Evolutionary conservation across 495 filamentous ascomycete genomes (phyloP), one percentile per base, ranked within the genome.

Genomic region (Aspergillus conjunctus): DNA sequence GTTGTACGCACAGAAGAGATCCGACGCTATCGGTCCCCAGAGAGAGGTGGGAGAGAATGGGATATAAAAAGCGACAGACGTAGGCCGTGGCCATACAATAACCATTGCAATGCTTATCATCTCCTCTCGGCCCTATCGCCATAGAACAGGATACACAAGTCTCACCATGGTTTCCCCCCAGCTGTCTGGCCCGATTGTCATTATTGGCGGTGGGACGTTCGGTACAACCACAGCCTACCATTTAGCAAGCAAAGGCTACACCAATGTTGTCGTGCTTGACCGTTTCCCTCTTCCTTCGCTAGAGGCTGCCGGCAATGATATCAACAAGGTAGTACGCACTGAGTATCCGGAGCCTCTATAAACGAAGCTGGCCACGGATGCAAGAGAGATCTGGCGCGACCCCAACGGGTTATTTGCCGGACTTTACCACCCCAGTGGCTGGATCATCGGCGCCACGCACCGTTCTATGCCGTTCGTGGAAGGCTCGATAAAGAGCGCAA

Each of bases 171-270:
- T n/a, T n/a, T n/a, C n/a, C n/a, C n/a, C n/a, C n/a, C n/a, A n/a
- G n/a, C n/a, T n/a, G n/a, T n/a, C n/a, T n/a, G n/a, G n/a, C n/a
- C n/a, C n/a, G 51, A 66, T 72, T 43, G 43, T 78, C 39, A 75
- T 77, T 48, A 50, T 78, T 34, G 76, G 77, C 2, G 74, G 61
- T 4, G 77, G 77, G 20, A 68, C 67, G 26, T 79, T 79, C 53
- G 76, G 77, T 37, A 74, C 69, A 7, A 69, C 67, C 4, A 79
- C 76, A 0, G 75, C 74, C 20, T 77, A 77, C 57, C 74, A 80
- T 44, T 71, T 80, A 20, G 57, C 73, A 5, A 56, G 62, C 21
- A 51, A 60, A 12, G 67, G 65, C 3, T 72, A 66, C 51, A 56
- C 48, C 54, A 60, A 60, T 30, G 52, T 70, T 20, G 51, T 41